A percentile compares a stretch with the other conserved stretches of the same genome.
Evolutionary conservation across 164 flowering plant genomes (phyloP).

Genomic region (Magnolia changhungtana): DNA sequence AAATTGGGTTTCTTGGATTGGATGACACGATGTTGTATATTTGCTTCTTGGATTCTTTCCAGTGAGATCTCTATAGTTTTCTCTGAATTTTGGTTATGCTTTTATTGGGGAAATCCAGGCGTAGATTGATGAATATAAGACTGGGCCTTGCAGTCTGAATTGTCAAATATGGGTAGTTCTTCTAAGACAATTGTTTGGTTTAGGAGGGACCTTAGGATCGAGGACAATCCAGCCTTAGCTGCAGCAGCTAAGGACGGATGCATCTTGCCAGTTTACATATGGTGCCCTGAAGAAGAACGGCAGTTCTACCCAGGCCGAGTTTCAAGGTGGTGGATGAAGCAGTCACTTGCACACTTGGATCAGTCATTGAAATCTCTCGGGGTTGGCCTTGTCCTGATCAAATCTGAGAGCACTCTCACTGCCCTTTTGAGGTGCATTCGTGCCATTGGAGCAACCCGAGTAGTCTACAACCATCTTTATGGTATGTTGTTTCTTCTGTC

Average conservation of each 20-base stretch:
- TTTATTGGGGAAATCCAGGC: background rate
- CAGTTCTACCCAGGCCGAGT: constrained; percentile 87
- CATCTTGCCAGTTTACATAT: constrained; percentile 76
- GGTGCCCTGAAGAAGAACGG: constrained; percentile 93
- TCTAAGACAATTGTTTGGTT: constrained; percentile 83
- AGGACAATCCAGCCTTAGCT: constrained; percentile 89
- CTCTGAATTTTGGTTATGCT: background rate
- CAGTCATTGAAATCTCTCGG: constrained; percentile 78
- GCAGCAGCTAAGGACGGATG: constrained; percentile 75
- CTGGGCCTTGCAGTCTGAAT: background rate
- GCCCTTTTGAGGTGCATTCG: constrained; percentile 61
- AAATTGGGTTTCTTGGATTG: too few relatives aligned
- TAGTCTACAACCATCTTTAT: constrained; percentile 82
- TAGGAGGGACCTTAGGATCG: constrained; percentile 92
- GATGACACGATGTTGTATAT: background rate
- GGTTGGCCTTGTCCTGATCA: constrained; percentile 54
- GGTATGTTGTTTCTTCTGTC: constrained; percentile 36
- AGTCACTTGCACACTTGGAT: constrained; percentile 68
- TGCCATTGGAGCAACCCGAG: constrained; percentile 71
- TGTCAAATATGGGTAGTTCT: constrained; percentile 34
- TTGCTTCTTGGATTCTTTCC: background rate
- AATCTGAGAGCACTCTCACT: constrained; percentile 56
- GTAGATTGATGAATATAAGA: background rate
- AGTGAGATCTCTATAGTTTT: background rate
- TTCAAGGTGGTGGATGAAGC: constrained; percentile 97